Evolutionary conservation across 305 asterid species (phyloP), one percentile per base, ranked within the genome.

Genomic region (Striga hermonthica): DNA sequence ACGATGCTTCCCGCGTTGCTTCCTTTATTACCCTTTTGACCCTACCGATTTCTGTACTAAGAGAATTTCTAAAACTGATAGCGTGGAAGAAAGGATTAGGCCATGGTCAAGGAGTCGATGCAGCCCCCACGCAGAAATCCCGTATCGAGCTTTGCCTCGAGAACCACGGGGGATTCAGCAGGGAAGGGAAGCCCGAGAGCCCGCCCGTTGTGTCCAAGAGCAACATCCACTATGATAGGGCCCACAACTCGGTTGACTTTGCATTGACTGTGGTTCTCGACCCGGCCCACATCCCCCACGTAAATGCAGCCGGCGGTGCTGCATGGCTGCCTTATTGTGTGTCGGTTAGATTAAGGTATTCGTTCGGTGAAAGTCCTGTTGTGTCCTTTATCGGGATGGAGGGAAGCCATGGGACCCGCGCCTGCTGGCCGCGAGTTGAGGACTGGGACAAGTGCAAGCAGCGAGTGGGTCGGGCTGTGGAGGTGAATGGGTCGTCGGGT

Each of bases 231-330:
- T 88, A 94, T 38, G 92, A 90, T 36, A 83, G 97, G 40, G 73
- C 90, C 60, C 96, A 81, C 60, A 88, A 83, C 79, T 83, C 93
- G 0, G 97, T 94, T 8, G 96, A 94, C 72, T 94, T 90, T 84
- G 99, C 90, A 9, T 75, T 94, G 77, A 94, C 99, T 0, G 93
- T 94, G 44, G 97, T 94, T 75, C 93, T 94, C 38, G 99, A 94
- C 72, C 93, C 91, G 16, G 77, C 89, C 55, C 96, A 86, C 74
- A 88, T 94, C 75, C 95, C 97, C 34, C 95, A 81, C 34, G 71
- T 94, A 59, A 94, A 94, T 44, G 99, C 96, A 31, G 95, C 97
- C 6, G 99, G 99, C n/a, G 99, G 99, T 57, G 99, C 97, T 43
- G 99, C 99, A 16, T 94, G 99, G 99, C 78, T 94, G 80, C 95